phyloP scores from a whole-genome alignment of 371 early-diverging fungal species.

The Syncephalastrum racemosum region DNA sequence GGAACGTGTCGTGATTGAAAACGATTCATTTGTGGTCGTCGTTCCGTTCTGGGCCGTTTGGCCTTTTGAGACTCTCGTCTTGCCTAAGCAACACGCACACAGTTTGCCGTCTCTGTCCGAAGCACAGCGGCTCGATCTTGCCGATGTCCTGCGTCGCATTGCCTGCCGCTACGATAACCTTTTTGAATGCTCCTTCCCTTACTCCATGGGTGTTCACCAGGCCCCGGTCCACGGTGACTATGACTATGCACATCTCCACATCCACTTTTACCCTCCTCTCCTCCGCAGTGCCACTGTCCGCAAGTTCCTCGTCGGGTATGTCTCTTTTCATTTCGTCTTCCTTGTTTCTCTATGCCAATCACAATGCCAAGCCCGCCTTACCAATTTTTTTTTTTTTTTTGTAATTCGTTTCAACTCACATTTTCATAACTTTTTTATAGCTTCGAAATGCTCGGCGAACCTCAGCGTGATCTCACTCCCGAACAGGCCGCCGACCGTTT shows the following conservation, averaged over 20 bases:
- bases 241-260: slow-evolving; percentile 73
- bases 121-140: slow-evolving; percentile 53
- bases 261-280: slow-evolving; percentile 95
- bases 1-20: slow-evolving; percentile 78
- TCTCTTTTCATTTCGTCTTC: slow-evolving; percentile 1
- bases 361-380: not conserved
- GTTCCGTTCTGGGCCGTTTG: slow-evolving; percentile 96
- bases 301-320: slow-evolving; percentile 93
- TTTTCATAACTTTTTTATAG: slow-evolving; percentile 27
- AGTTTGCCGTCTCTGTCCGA: slow-evolving; percentile 55
- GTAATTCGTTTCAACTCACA: no score
- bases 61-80: slow-evolving; percentile 92
- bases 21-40: slow-evolving; percentile 75
- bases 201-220: slow-evolving; percentile 94
- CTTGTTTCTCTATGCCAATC: no score
- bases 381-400: no score
- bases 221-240: slow-evolving; percentile 62
- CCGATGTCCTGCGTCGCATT: slow-evolving; percentile 70
- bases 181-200: slow-evolving; percentile 91
- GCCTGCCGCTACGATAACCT: slow-evolving; percentile 90
- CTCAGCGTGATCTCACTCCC: slow-evolving; percentile 92
- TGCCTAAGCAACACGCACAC: slow-evolving; percentile 68
- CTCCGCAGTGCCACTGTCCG: slow-evolving; percentile 85
- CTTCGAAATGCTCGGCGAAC: slow-evolving; percentile 91
- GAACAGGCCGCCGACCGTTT: slow-evolving; percentile 82